Evolutionary conservation across 805 yeast species (phyloP), one percentile per base, ranked within the genome.

Genomic region (Candida multigemmis): DNA sequence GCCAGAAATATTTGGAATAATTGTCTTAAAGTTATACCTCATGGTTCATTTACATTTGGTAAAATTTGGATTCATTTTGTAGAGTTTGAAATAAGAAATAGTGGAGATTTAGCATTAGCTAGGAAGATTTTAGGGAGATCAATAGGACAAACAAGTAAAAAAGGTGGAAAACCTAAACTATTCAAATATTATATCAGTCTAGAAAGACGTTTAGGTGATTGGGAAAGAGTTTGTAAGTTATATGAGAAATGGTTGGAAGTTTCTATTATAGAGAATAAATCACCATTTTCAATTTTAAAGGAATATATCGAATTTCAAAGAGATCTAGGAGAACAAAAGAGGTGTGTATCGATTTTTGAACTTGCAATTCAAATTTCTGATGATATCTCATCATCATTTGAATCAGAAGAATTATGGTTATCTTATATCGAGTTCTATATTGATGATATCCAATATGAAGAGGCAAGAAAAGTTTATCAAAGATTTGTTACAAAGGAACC

Each of bases 141-240:
- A 0, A 60, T 89, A 12, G 96, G 94, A 0, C 53, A 63, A 24
- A 35, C 50, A 5, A 35, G 42, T 18, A 24, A 23, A 7, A 34
- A 36, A 4, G 65, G 70, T 23, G 80, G 84, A 0, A 77, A 74
- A 42, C 57, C 53, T 1, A 71, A 71, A 27, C 50, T 83, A 0
- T 74, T 78, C 44, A 58, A 56, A 34, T 62, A 61, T 33, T 91
- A 91, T 50, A 77, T 89, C 24, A 59, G 54, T 2, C 37, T 86
- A 19, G 96, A 89, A 45, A 58, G 57, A 20, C 56, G 62, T 28
- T 48, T 87, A 24, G 81, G 80, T 19, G 91, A 86, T 41, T 81
- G 81, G 61, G 93, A 80, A 34, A 54, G 96, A 19, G 86, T 79
- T 6, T 56, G 97, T 17, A 74, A 58, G 45, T 43, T 91, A 3